Percentiles rank a stretch among this genome's conserved stretches.
Conservation (phyloP, 1,284 basidiomycete species). For the Sanghuangporus weigelae region DNA sequence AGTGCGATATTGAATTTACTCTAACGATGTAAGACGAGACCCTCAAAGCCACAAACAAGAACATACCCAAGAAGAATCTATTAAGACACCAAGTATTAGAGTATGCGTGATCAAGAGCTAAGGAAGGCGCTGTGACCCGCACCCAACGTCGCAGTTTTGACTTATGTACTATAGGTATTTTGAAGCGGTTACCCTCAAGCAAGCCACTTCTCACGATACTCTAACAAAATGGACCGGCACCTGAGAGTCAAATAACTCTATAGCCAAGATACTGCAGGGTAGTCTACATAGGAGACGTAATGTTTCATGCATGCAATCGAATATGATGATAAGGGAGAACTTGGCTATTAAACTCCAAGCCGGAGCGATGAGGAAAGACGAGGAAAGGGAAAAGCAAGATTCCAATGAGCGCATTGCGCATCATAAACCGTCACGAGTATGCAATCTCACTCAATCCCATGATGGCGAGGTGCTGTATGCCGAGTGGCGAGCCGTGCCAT, state of each 20-base stretch:
- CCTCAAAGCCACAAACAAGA: no score
- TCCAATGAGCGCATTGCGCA: not conserved
- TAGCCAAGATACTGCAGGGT: conserved; percentile 8
- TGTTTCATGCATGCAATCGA: not conserved
- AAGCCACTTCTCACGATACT: not conserved
- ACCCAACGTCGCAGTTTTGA: no score
- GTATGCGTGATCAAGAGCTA: no score
- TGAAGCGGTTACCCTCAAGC: not conserved
- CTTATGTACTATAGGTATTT: no score
- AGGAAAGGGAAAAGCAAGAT: not conserved
- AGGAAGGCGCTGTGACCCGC: no score
- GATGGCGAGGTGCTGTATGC: conserved; percentile 52
- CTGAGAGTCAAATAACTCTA: not conserved
- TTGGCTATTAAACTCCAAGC: not conserved
- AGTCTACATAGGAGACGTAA: conserved; percentile 13
- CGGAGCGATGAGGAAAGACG: not conserved
- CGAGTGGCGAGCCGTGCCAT: conserved; percentile 37
- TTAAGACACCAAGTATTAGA: no score
- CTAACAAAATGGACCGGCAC: no score
- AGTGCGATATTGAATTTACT: no score
- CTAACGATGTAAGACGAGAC: no score
- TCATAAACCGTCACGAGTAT: not conserved
- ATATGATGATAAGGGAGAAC: not conserved
- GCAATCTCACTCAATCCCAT: conserved; percentile 38
- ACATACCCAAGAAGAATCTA: no score